phyloP scores from a whole-genome alignment of 257 asterid genomes.

The Euphrasia confusa region DNA sequence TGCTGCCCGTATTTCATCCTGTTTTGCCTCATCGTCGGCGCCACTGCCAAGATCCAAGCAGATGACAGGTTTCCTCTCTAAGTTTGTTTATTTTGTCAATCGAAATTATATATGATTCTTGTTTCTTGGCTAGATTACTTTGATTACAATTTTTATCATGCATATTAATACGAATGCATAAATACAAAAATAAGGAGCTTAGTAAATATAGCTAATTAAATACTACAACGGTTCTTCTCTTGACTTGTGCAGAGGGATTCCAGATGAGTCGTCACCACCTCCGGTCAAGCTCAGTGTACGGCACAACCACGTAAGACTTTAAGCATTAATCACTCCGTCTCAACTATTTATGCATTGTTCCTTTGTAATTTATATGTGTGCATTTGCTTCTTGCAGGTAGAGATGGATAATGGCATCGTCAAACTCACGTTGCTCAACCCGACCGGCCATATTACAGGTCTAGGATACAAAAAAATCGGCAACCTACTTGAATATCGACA shows the following conservation, averaged over 20 bases:
- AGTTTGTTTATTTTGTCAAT: too few species aligned
- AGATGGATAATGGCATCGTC: constrained; percentile 52
- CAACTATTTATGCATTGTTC: too few species aligned
- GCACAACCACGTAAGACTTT: constrained; percentile 27
- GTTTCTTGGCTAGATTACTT: too few species aligned
- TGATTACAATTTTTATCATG: background rate
- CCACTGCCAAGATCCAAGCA: constrained; percentile 22
- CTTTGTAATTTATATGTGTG: too few species aligned
- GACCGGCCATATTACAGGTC: constrained; percentile 36
- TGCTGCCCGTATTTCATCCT: constrained; percentile 10
- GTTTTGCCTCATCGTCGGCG: constrained; percentile 21
- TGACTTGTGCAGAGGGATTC: constrained; percentile 19
- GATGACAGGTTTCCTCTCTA: constrained; percentile 18
- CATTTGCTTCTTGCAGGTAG: constrained; percentile 35
- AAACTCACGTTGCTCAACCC: constrained; percentile 41
- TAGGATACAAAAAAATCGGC: constrained; percentile 38
- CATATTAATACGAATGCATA: background rate
- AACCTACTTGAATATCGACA: constrained; percentile 38
- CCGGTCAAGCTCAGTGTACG: constrained; percentile 30
- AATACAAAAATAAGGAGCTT: too few species aligned
- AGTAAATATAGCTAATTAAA: too few species aligned
- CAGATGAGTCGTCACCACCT: constrained; percentile 20
- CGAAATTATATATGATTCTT: too few species aligned
- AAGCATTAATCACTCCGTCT: too few species aligned
- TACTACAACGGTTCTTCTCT: background rate